Base-by-base conservation (phyloP, 257 asterid species). In the Fraxinus pennsylvanica region DNA sequence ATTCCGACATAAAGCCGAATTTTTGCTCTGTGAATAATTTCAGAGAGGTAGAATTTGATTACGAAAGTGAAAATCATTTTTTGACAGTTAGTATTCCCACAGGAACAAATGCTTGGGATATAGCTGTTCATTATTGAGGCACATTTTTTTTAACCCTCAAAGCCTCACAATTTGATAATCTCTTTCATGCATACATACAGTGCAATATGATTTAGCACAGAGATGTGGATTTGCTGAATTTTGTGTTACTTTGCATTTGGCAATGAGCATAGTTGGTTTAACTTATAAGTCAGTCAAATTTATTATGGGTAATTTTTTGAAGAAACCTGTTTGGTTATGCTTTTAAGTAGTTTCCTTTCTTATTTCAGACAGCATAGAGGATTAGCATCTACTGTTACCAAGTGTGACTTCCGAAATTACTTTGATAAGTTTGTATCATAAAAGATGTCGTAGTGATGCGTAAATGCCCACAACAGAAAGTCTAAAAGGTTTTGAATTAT, bases 41-140 rank as follows among this genome's bases (percentile, higher is more conserved):
- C 81, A 57, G 80, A 27, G 83, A 80, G 59, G 80, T 39, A 74
- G 84, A 72, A 14, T 86, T 82, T 13, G 33, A 78, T 15, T 86
- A 66, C 78, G 76, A 78, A 70, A 79, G 70, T 15, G 80, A 88
- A 65, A 38, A 83, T 5, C 81, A 82, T 74, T 80, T 88, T 61
- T 78, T 90, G 74, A 79, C 79, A 50, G 78, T 88, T 76, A 25
- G 47, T n/a, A 77, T 88, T 80, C 87, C 90, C 13, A 65, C 38
- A 1, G 91, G 83, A 77, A 78, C 84, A 50, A 79, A 27, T 78
- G 76, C 83, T 13, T 90, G 94, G 94, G 90, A 90, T 57, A 72
- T 90, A 68, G 66, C 59, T 52, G 74, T 85, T 75, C 82, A 76
- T 79, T 85, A 83, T 66, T 88, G 84, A 85, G 77, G 68, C 66